Conservation (phyloP, 1,284 basidiomycete genomes). For the Malassezia nana region DNA sequence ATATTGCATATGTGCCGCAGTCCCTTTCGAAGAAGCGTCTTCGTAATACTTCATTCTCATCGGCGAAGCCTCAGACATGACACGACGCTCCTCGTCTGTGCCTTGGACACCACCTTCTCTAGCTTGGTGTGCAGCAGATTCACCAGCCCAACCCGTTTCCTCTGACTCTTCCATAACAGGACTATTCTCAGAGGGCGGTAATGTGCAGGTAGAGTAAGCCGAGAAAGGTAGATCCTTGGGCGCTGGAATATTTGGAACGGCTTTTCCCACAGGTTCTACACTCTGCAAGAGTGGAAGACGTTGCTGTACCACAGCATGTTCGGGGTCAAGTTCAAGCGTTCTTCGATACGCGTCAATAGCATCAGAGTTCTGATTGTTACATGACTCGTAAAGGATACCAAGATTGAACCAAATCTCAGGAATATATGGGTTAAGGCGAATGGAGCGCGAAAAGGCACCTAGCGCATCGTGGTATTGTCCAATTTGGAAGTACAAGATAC, state of each 20-base stretch:
- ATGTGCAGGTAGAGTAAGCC: conserved; percentile 55
- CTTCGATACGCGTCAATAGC: conserved; percentile 83
- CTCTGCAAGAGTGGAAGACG: conserved; percentile 58
- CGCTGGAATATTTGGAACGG: conserved; percentile 68
- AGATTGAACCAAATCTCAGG: conserved; percentile 99
- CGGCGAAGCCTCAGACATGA: background rate
- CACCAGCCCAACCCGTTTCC: background rate
- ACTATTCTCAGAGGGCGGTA: background rate
- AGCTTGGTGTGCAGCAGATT: background rate
- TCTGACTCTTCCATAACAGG: background rate
- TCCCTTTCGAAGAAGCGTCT: background rate
- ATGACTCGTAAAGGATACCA: conserved; percentile 89
- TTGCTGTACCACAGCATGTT: conserved; percentile 40
- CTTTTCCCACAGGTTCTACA: conserved; percentile 67
- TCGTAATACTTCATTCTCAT: background rate
- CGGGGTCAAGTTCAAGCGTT: conserved; percentile 43
- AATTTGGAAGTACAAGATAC: conserved; percentile 98
- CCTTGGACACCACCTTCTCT: background rate
- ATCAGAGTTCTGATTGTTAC: conserved; percentile 97
- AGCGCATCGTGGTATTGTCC: conserved; percentile 97
- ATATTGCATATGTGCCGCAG: background rate
- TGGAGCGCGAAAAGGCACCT: conserved; percentile 94
- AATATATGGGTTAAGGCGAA: conserved; percentile 97
- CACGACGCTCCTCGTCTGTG: background rate
- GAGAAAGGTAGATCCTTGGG: conserved; percentile 92